Evolutionary conservation across 148 eudicot species (phyloP), one percentile per base, ranked within the genome.

Genomic region (Rhododendron griersonianum): DNA sequence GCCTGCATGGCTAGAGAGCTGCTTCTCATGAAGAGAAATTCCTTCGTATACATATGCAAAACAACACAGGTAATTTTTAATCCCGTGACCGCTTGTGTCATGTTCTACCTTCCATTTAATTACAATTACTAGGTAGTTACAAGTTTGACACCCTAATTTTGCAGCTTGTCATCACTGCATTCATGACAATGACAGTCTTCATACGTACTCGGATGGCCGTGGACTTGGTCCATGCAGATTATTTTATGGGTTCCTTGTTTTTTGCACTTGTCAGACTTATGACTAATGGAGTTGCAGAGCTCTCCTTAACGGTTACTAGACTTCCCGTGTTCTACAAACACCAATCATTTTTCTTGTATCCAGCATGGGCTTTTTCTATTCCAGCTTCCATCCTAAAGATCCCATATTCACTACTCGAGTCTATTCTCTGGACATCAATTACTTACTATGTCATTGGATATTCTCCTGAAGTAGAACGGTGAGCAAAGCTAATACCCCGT

Each of bases 291-390:
- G 78, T 91, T 67, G 89, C 96, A 4, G 96, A 95, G 87, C 85
- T 95, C 81, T 83, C 92, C 5, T 85, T 94, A 91, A 93, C 93
- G 10, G 85, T 91, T 45, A 85, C 90, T 39, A 92, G 90, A 83
- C 95, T 95, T 82, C 89, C 94, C 8, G 92, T 93, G 37, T 93
- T 94, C 89, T 92, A 95, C 89, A 95, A 95, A 85, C 96, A 95
- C 77, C 86, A 92, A 69, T 92, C 92, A 74, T 77, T 93, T 15
- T 86, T 87, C 88, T 92, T 94, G 86, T 95, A 89, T 86, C 98
- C 98, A 37, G 92, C 95, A 13, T 95, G 98, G 98, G 94, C 96
- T 44, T 94, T 92, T 87, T 90, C 92, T 69, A 85, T 95, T 75
- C 95, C 98, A 5, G 89, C 90, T 61, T 84, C 94, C 65, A 86